These are phyloP conservation scores for Penicillium glabrum DNA, from an alignment of 2,329 filamentous ascomycete genomes.

Conservation along the genomic window DNA sequence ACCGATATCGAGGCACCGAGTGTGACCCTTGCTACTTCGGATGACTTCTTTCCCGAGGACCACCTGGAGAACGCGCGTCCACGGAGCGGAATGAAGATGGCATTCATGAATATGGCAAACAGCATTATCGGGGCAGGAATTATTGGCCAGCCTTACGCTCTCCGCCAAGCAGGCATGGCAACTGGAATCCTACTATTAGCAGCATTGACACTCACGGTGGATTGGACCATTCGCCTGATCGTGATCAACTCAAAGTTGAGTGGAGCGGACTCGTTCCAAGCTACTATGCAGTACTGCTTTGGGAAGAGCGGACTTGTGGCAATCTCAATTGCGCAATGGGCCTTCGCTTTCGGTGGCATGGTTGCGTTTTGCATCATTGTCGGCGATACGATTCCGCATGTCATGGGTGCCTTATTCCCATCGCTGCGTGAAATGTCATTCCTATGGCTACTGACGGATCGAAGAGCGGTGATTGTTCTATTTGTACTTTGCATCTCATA, in stretches of 20 bases:
- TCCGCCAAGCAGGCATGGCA: slow-evolving; percentile 83
- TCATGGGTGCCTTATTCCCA: slow-evolving; percentile 80
- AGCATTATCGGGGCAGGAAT: slow-evolving; percentile 83
- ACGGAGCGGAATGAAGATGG: slow-evolving; percentile 79
- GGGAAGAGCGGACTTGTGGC: slow-evolving; percentile 83
- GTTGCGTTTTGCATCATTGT: slow-evolving; percentile 97
- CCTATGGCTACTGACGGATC: slow-evolving; percentile 76
- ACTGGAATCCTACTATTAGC: slow-evolving; percentile 78
- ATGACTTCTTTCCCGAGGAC: slow-evolving; percentile 58
- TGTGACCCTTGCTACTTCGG: slow-evolving; percentile 65
- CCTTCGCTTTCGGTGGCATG: slow-evolving; percentile 98
- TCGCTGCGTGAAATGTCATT: slow-evolving; percentile 70
- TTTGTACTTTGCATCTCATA: slow-evolving; percentile 85
- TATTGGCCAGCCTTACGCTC: slow-evolving; percentile 90
- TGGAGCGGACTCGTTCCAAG: slow-evolving; percentile 90
- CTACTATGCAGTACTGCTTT: slow-evolving; percentile 94
- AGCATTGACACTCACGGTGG: slow-evolving; percentile 76
- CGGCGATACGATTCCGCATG: slow-evolving; percentile 92
- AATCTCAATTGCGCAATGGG: slow-evolving; percentile 91
- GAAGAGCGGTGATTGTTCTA: slow-evolving; percentile 81
- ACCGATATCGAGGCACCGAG: slow-evolving; percentile 82
- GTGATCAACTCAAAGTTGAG: slow-evolving; percentile 97
- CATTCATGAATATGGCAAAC: slow-evolving; percentile 99
- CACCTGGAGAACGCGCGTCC: slow-evolving; percentile 66
- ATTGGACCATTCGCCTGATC: slow-evolving; percentile 97